Base-by-base conservation (phyloP, 2,329 filamentous ascomycete species). In the Xylaria sp. region DNA sequence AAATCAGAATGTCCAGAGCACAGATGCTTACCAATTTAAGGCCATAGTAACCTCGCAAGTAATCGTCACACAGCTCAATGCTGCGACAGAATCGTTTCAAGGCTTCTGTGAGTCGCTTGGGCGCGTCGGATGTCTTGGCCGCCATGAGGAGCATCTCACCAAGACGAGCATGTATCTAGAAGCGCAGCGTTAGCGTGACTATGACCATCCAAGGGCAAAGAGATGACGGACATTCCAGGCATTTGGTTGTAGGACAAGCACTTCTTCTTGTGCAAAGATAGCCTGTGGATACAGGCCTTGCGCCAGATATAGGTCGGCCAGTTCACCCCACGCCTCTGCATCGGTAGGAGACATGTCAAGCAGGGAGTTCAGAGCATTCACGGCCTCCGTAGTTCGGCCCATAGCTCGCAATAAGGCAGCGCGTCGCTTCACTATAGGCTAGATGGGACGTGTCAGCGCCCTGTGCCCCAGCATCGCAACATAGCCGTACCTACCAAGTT, bases 41-140 rank as follows among this genome's bases (percentile, higher is more conserved):
- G 7, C 96, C 96, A 80, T 97, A 98, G 79, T 94, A 97, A 0
- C 94, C 96, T 69, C 96, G 89, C 69, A 98, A 81, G 78, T 97
- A 98, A 77, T 94, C 90, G 74, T 97, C 93, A 76, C 96, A 98
- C 60, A 99, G 87, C 81, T 99, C 96, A 72, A 98, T 89, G 76
- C 94, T 96, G 74, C 96, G 89, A 78, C 91, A 93, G 80, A 97
- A 98, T 72, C 94, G 89, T 77, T 93, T 92, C 62, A 97, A 80
- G 5, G 93, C 90, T 77, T 94, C 92, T 50, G 87, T 84, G 63
- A 96, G 82, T 74, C 88, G 83, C 77, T 85, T 86, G 50, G 83
- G 80, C 2, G 81, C 76, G 32, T 81, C 78, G 32, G 79, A 80
- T 60, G 82, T 80, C 52, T 82, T 84, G 32, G 86, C 85, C 39